Percentiles rank a stretch among this genome's conserved stretches.
phyloP scores from a whole-genome alignment of 176 grass and related monocot species.

The Juncus effusus region DNA sequence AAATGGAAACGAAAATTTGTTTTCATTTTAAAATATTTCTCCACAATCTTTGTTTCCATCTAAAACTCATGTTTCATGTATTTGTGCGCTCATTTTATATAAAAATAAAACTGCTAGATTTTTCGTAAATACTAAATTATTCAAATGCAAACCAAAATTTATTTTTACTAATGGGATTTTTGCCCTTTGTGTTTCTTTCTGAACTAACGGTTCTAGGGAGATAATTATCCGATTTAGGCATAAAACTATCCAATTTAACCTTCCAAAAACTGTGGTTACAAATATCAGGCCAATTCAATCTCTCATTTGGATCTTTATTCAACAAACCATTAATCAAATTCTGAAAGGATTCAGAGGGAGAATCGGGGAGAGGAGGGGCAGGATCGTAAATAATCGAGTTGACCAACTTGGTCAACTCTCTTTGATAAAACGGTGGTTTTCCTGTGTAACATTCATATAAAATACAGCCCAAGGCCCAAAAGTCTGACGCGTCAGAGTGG shows the following conservation, averaged over 20 bases:
- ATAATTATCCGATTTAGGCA: conserved; percentile 55
- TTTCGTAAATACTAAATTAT: no score
- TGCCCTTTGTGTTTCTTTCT: conserved; percentile 66
- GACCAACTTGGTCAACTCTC: conserved; percentile 84
- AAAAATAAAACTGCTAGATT: no score
- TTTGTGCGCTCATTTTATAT: no score
- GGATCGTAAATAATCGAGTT: conserved; percentile 91
- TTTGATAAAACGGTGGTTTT: conserved; percentile 63
- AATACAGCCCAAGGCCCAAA: conserved; percentile 95
- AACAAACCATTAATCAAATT: conserved; percentile 79
- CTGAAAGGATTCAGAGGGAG: conserved; percentile 71
- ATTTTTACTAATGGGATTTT: conserved; percentile 62
- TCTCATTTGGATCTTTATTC: conserved; percentile 93
- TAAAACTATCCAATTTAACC: conserved; percentile 44
- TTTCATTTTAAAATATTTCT: no score
- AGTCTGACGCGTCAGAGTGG: conserved; percentile 98
- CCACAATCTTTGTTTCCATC: no score
- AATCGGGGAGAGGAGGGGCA: conserved; percentile 68
- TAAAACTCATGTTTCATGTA: no score
- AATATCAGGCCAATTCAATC: conserved; percentile 91
- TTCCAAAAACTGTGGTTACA: conserved; percentile 91
- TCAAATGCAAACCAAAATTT: no score
- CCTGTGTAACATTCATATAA: conserved; percentile 93
- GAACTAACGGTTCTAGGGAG: conserved; percentile 44
- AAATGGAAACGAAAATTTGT: no score